Evolutionary conservation across 805 yeast species (phyloP), one percentile per base, ranked within the genome.

Genomic region (Ogataea nakhonphanomensis): DNA sequence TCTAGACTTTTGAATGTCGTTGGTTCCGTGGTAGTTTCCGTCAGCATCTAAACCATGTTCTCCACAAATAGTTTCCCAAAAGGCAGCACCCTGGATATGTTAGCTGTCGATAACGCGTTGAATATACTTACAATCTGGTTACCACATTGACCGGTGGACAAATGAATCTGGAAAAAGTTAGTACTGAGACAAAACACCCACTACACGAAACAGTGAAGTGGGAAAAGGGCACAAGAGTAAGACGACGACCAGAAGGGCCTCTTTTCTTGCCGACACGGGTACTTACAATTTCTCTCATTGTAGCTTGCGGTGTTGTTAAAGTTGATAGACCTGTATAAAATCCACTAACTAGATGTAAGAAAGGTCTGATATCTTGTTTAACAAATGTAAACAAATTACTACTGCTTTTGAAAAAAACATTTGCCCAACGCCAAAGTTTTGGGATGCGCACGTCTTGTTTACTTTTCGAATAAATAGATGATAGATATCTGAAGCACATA

Each of bases 91-190:
- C 81, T 76, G 5, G 51, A 21, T 4, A 21, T 27, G 55, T 51
- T 50, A 47, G 53, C 41, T 36, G n/a, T 12, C 23, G 4, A 20
- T 7, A 27, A 29, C 29, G 28, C 25, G 33, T 33, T 15, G 11
- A 25, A 21, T 20, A 30, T 45, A 76, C 82, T 57, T 70, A 78
- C 87, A 55, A 90, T 88, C 72, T 90, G 98, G 78, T 90, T 90
- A 80, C 97, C 96, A 79, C 97, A 89, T 74, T 90, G 98, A 68
- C 98, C 98, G 43, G 96, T 84, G 44, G 97, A 90, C 67, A 90
- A 78, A 69, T 90, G 97, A 67, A 90, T 87, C 93, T 82, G 5
- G 65, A n/a, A 44, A 15, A 5, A 10, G 53, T 49, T 51, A 51
- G 51, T 49, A 41, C 24, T 15, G 15, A 12, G 23, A 13, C 10